A percentile compares a stretch with the other conserved stretches of the same genome.
phyloP scores from a whole-genome alignment of 371 early-diverging fungal species.

The Syncephalastrum sp. region DNA sequence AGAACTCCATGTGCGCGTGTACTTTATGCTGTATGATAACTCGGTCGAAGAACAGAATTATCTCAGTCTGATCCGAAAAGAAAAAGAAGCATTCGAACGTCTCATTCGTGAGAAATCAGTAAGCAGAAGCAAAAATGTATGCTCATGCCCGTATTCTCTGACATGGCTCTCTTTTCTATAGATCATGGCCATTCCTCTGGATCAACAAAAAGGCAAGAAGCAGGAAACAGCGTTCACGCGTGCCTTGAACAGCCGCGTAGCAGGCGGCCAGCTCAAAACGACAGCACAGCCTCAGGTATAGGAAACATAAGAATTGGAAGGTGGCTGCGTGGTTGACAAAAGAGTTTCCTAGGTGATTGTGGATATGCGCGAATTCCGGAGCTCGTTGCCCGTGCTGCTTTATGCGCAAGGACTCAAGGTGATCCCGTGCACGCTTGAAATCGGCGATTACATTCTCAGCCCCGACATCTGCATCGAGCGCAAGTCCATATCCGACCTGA shows the following conservation, averaged over 20 bases:
- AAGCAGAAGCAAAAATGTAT: not conserved
- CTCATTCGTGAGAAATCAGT: slow-evolving; percentile 90
- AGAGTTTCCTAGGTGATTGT: slow-evolving; percentile 62
- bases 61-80: slow-evolving; percentile 78
- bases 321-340: not conserved
- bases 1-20: slow-evolving; percentile 65
- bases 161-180: slow-evolving; percentile 6
- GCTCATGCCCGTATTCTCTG: not conserved
- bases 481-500: slow-evolving; percentile 91
- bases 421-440: slow-evolving; percentile 82
- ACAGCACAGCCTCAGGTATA: slow-evolving; percentile 28
- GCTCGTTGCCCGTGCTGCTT: slow-evolving; percentile 87
- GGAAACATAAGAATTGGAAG: slow-evolving; percentile 9
- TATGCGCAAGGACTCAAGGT: slow-evolving; percentile 79
- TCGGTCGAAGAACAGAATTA: slow-evolving; percentile 96
- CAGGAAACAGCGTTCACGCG: slow-evolving; percentile 54
- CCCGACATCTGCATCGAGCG: slow-evolving; percentile 92
- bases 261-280: slow-evolving; percentile 49
- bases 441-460: slow-evolving; percentile 96
- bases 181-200: slow-evolving; percentile 73
- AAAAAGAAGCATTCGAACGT: slow-evolving; percentile 93
- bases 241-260: slow-evolving; percentile 54
- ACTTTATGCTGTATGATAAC: slow-evolving; percentile 91
- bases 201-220: slow-evolving; percentile 38
- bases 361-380: slow-evolving; percentile 95